phyloP scores from a whole-genome alignment of 805 yeast species.

The Monosporozyma aquatica region DNA sequence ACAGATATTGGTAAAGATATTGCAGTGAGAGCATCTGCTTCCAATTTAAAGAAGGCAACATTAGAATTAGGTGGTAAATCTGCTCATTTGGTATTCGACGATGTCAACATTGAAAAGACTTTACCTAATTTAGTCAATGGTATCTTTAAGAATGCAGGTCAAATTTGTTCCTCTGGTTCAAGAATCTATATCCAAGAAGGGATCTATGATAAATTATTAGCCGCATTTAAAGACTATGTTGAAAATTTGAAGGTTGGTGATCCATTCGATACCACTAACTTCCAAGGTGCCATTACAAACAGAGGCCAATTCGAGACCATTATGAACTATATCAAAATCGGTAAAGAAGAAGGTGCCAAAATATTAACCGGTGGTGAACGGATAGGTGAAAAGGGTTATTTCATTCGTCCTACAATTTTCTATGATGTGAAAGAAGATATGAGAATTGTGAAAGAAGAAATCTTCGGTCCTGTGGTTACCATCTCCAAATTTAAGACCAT shows the following conservation, averaged over 20 bases:
- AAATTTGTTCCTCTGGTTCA: constrained; percentile 77
- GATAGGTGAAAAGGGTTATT: constrained; percentile 57
- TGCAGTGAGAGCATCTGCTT: constrained; percentile 58
- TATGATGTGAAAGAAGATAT: constrained; percentile 55
- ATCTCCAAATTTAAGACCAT: constrained; percentile 55
- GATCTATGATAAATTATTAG: constrained; percentile 53
- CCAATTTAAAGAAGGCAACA: constrained; percentile 71
- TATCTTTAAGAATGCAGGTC: constrained; percentile 74
- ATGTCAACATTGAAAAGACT: constrained; percentile 49
- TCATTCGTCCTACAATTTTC: constrained; percentile 65
- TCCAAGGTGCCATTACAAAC: constrained; percentile 75
- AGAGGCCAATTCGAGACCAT: constrained; percentile 61
- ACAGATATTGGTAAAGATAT: constrained; percentile 66
- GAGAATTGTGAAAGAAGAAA: constrained; percentile 62
- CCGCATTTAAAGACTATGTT: constrained; percentile 48
- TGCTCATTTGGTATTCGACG: constrained; percentile 65
- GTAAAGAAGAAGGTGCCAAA: constrained; percentile 61
- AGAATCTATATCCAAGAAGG: constrained; percentile 69
- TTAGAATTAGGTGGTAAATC: constrained; percentile 81
- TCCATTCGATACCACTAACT: constrained; percentile 59
- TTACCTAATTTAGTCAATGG: constrained; percentile 49
- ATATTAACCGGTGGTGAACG: constrained; percentile 65
- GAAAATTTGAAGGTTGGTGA: constrained; percentile 61
- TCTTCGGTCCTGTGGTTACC: constrained; percentile 74
- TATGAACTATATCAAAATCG: constrained; percentile 54